Evolutionary conservation across 164 flowering plant species (phyloP).

Genomic region (Aristolochia contorta): DNA sequence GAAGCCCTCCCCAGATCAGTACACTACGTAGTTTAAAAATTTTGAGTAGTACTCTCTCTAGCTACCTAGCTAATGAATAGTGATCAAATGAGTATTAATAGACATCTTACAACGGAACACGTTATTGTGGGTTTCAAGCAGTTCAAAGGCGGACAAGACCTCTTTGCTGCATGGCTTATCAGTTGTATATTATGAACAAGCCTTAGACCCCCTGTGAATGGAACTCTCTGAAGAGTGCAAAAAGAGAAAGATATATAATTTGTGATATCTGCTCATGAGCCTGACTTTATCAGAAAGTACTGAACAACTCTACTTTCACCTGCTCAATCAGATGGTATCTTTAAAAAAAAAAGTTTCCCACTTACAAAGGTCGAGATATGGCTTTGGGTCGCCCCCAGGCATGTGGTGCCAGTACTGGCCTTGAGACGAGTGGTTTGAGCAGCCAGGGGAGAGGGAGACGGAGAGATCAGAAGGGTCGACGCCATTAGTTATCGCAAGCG

Average conservation of each 20-base stretch:
- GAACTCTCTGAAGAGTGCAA: constrained; percentile 20
- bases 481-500: background rate
- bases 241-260: background rate
- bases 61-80: too few relatives aligned
- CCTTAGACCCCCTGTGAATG: constrained; percentile 17
- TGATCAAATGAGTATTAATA: too few relatives aligned
- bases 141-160: constrained; percentile 9
- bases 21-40: too few relatives aligned
- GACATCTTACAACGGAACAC: constrained; percentile 26
- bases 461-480: constrained; percentile 18
- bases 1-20: too few relatives aligned
- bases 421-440: constrained; percentile 7
- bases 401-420: background rate
- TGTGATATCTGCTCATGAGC: too few relatives aligned
- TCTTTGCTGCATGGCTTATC: constrained; percentile 12
- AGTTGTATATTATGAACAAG: constrained; percentile 14
- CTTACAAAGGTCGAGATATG: constrained; percentile 14
- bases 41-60: too few relatives aligned
- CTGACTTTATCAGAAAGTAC: background rate
- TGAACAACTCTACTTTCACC: background rate
- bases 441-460: constrained; percentile 18
- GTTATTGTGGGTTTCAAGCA: constrained; percentile 24
- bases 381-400: background rate
- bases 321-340: background rate
- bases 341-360: too few relatives aligned